Conservation (phyloP, 2,329 filamentous ascomycete genomes). For the Coniochaeta sp. region DNA sequence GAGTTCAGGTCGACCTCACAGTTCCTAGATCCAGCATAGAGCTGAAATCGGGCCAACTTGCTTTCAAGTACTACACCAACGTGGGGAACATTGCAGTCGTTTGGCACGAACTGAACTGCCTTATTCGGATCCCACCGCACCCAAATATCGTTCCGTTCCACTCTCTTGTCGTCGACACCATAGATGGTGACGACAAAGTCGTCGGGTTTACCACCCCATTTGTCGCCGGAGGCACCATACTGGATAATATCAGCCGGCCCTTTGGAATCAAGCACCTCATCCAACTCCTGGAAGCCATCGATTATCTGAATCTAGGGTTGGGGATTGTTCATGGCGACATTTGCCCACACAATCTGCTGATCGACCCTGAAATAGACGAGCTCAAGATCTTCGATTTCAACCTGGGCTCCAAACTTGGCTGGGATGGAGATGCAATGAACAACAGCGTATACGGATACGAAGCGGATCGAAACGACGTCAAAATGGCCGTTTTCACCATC, state of each 20-base stretch:
- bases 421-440: slow-evolving; percentile 5
- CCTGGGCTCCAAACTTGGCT: slow-evolving; percentile 8
- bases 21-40: slow-evolving; percentile 1
- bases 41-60: slow-evolving; percentile 9
- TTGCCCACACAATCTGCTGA: slow-evolving; percentile 8
- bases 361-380: slow-evolving; percentile 7
- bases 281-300: slow-evolving; percentile 7
- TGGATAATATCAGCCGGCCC: slow-evolving; percentile 5
- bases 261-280: slow-evolving; percentile 9
- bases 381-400: slow-evolving; percentile 11
- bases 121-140: slow-evolving; percentile 25
- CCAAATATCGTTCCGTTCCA: slow-evolving; percentile 28
- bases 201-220: slow-evolving; percentile 27
- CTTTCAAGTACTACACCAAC: slow-evolving; percentile 27
- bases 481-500: slow-evolving; percentile 8
- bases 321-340: slow-evolving; percentile 12
- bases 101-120: slow-evolving; percentile 28
- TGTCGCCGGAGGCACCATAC: slow-evolving; percentile 21
- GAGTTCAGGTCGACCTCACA: slow-evolving; percentile 7
- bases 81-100: slow-evolving; percentile 8
- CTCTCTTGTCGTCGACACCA: slow-evolving; percentile 22
- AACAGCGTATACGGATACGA: slow-evolving; percentile 3
- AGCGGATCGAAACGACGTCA: slow-evolving; percentile 8
- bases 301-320: slow-evolving; percentile 8
- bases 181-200: slow-evolving; percentile 16